phyloP scores from a whole-genome alignment of 2,329 filamentous ascomycete species.

The Plenodomus biglobosus region DNA sequence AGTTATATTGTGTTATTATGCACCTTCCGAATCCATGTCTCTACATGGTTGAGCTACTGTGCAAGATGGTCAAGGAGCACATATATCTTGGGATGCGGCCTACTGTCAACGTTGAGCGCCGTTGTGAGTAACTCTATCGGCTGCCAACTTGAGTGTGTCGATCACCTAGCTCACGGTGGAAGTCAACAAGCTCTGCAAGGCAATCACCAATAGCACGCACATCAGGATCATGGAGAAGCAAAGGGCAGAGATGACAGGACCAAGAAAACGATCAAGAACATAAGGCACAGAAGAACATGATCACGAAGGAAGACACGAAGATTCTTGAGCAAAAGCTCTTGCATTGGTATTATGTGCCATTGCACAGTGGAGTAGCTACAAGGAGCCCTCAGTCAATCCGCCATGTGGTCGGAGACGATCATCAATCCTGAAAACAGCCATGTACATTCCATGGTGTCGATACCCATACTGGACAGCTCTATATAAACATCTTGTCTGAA shows the following conservation, averaged over 20 bases:
- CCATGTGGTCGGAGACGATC: slow-evolving; percentile 23
- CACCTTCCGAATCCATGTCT: no score
- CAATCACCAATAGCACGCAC: background rate
- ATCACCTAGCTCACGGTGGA: no score
- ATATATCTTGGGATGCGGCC: no score
- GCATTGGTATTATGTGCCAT: slow-evolving; percentile 8
- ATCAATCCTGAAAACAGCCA: slow-evolving; percentile 17
- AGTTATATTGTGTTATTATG: no score
- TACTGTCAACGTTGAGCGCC: no score
- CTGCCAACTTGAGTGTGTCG: no score
- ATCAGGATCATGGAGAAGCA: no score
- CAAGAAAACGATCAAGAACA: slow-evolving; percentile 1
- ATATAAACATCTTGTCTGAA: slow-evolving; percentile 10
- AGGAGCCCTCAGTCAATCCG: slow-evolving; percentile 11
- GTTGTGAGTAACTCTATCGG: no score
- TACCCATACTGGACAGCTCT: slow-evolving; percentile 11
- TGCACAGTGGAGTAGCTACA: slow-evolving; percentile 5
- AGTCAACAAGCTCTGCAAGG: background rate
- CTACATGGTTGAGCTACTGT: no score
- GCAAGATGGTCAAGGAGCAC: no score
- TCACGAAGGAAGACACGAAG: background rate
- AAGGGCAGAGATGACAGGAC: background rate
- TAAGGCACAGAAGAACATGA: slow-evolving; percentile 3
- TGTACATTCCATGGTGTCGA: slow-evolving; percentile 9
- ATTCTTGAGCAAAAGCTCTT: slow-evolving; percentile 19